A percentile compares a stretch with the other conserved stretches of the same genome.
Conservation (phyloP, 192 early-diverging fungal species). For the Umbelopsis ramanniana region DNA sequence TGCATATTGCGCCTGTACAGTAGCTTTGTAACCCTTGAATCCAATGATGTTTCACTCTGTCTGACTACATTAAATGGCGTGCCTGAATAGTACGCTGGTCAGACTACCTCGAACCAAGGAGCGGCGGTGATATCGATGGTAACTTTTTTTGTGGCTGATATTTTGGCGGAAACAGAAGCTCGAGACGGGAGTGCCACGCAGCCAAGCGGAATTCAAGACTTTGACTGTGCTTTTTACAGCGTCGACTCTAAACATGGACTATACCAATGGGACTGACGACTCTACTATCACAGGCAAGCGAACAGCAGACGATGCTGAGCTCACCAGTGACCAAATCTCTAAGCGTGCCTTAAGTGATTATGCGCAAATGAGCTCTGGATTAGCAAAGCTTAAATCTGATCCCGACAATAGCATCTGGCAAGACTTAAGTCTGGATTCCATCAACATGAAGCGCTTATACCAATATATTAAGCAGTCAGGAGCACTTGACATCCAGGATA, state of each 20-base stretch:
- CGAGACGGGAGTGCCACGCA: background rate
- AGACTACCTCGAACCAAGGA: no score
- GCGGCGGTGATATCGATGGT: no score
- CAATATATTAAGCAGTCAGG: conserved; percentile 32
- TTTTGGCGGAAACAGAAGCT: background rate
- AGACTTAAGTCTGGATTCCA: conserved; percentile 13
- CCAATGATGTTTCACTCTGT: no score
- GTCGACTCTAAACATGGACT: background rate
- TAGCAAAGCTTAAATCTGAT: conserved; percentile 10
- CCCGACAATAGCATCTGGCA: conserved; percentile 30
- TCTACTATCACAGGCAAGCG: background rate
- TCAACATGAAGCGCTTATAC: conserved; percentile 43
- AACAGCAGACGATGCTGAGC: background rate
- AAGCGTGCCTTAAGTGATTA: background rate
- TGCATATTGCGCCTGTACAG: no score
- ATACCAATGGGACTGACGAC: background rate
- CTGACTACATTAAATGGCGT: no score
- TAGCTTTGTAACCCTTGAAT: no score
- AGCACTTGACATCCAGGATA: conserved; percentile 20
- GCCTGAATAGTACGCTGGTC: no score
- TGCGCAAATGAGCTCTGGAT: background rate
- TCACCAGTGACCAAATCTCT: background rate
- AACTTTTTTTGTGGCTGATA: background rate
- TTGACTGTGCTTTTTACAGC: no score
- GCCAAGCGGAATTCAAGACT: background rate